phyloP scores from a whole-genome alignment of 768 basidiomycete genomes.

The Trichaptum fuscoviolaceum region DNA sequence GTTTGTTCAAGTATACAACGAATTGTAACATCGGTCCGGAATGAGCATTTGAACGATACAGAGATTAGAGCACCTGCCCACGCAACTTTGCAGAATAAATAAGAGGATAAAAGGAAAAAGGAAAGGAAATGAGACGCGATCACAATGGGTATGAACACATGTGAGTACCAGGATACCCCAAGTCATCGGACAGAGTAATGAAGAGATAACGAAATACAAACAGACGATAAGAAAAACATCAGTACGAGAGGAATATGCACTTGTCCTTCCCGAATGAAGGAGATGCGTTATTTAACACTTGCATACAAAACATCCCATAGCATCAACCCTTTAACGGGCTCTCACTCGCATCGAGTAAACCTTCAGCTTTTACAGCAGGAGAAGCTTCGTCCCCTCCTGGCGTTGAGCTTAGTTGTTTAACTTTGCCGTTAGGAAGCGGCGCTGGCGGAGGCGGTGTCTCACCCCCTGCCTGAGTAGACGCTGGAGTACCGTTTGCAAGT shows the following conservation, averaged over 20 bases:
- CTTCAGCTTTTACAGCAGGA: constrained; percentile 53
- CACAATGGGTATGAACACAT: background rate
- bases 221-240: background rate
- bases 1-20: background rate
- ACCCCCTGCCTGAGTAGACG: constrained; percentile 28
- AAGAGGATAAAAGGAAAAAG: background rate
- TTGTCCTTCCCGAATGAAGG: background rate
- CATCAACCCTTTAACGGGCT: constrained; percentile 41
- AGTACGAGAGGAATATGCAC: background rate
- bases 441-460: constrained; percentile 45
- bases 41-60: background rate
- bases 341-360: constrained; percentile 62
- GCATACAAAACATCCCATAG: background rate
- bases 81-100: constrained; percentile 1
- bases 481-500: constrained; percentile 18
- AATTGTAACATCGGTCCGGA: background rate
- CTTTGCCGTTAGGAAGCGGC: constrained; percentile 39
- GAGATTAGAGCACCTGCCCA: background rate
- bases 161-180: background rate
- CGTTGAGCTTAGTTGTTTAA: constrained; percentile 43
- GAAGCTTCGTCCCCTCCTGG: constrained; percentile 52
- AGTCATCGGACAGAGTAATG: background rate
- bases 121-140: background rate
- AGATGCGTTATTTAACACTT: background rate
- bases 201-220: background rate